Evolutionary conservation across 106 monocot species (phyloP).

Genomic region (Phalaenopsis aphrodite): DNA sequence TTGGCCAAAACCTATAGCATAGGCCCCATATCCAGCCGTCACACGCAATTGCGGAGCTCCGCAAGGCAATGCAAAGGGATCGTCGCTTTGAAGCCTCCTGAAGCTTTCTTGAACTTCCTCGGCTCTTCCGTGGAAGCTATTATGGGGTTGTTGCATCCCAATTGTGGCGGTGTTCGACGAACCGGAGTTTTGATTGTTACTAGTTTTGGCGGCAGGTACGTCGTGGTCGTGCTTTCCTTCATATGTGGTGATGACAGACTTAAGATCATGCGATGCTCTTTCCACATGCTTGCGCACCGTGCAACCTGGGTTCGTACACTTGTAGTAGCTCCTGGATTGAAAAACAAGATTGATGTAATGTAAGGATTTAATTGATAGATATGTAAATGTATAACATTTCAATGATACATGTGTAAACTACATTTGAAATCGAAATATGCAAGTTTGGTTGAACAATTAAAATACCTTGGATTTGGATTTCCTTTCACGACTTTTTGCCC

Average conservation of each 20-base stretch:
- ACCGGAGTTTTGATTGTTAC: constrained; percentile 7
- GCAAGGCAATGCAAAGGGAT: constrained; percentile 17
- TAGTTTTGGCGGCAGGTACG: constrained; percentile 53
- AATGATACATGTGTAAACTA: no score
- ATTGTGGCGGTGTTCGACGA: background rate
- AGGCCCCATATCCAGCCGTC: constrained; percentile 12
- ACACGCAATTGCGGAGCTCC: constrained; percentile 12
- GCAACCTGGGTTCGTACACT: constrained; percentile 68
- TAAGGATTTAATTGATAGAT: no score
- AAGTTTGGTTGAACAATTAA: no score
- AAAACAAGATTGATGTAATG: background rate
- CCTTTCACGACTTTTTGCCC: constrained; percentile 98
- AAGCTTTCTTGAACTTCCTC: constrained; percentile 25
- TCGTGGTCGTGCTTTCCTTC: constrained; percentile 89
- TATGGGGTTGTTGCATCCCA: background rate
- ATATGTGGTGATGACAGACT: constrained; percentile 73
- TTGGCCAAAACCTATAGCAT: constrained; percentile 35
- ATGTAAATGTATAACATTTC: no score
- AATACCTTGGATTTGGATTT: constrained; percentile 91
- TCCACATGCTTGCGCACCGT: constrained; percentile 75
- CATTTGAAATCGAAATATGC: no score
- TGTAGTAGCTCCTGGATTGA: constrained; percentile 71
- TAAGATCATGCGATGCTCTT: constrained; percentile 77
- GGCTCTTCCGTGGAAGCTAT: constrained; percentile 10
- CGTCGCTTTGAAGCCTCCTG: constrained; percentile 14